phyloP scores from a whole-genome alignment of 768 basidiomycete genomes.

The Lactarius sp. region DNA sequence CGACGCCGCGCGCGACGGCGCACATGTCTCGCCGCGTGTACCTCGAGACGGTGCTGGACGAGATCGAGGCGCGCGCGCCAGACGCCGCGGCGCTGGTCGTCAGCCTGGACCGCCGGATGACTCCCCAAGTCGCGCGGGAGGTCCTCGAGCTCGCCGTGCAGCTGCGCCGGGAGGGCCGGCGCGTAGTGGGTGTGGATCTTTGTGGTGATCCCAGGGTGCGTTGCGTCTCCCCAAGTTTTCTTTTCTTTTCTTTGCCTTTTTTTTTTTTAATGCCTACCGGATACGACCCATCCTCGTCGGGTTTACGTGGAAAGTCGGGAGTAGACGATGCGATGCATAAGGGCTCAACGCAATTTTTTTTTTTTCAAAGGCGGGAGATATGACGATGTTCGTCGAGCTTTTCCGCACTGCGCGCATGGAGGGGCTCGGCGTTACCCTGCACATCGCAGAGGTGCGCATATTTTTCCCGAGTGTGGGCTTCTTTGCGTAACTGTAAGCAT shows the following conservation, averaged over 20 bases:
- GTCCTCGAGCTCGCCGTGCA: conserved; percentile 52
- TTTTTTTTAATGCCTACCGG: too few relatives aligned
- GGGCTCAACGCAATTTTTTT: neutral
- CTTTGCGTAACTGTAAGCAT: neutral
- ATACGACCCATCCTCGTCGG: neutral
- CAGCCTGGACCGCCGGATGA: conserved; percentile 73
- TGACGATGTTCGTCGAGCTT: conserved; percentile 45
- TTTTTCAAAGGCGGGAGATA: conserved; percentile 45
- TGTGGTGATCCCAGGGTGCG: conserved; percentile 64
- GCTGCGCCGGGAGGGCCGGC: conserved; percentile 51
- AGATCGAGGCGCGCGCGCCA: conserved; percentile 52
- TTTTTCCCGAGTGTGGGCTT: neutral
- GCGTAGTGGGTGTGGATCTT: conserved; percentile 74
- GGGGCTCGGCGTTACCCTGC: conserved; percentile 70
- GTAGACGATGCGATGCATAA: neutral
- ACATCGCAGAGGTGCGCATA: conserved; percentile 67
- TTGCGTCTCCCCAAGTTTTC: neutral
- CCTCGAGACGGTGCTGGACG: conserved; percentile 58
- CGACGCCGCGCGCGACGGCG: conserved; percentile 58
- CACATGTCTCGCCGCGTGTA: conserved; percentile 59
- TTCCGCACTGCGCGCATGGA: conserved; percentile 52
- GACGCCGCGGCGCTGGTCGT: conserved; percentile 58
- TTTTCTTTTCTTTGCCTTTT: neutral
- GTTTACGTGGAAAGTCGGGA: too few relatives aligned
- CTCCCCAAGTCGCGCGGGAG: conserved; percentile 43